Evolutionary conservation across 1,284 basidiomycete genomes (phyloP).

Genomic region (Peniophora sp.): DNA sequence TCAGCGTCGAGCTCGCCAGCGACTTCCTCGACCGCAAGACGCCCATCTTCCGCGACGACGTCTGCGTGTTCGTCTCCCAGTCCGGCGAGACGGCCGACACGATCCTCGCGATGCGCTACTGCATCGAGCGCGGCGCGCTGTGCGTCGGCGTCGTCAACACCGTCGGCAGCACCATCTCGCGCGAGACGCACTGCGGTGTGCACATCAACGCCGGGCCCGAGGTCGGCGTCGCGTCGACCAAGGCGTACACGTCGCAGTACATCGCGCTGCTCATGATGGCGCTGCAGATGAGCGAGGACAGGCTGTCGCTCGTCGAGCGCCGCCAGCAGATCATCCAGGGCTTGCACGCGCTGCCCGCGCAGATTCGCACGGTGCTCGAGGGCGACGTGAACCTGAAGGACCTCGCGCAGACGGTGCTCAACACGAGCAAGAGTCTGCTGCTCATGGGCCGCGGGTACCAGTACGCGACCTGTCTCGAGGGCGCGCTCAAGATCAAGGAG

Average conservation of each 20-base stretch:
- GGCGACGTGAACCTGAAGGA: slow-evolving; percentile 77
- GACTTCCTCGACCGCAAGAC: slow-evolving; percentile 99
- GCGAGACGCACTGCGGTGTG: slow-evolving; percentile 98
- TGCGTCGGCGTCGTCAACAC: slow-evolving; percentile 98
- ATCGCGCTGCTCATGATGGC: slow-evolving; percentile 98
- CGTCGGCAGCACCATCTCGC: slow-evolving; percentile 96
- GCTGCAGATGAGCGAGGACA: slow-evolving; percentile 94
- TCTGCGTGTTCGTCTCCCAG: slow-evolving; percentile 95
- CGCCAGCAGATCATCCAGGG: slow-evolving; percentile 93
- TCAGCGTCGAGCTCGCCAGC: slow-evolving; percentile 94
- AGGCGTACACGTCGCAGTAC: slow-evolving; percentile 99
- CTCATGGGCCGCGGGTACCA: slow-evolving; percentile 91
- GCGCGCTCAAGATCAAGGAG: slow-evolving; percentile 99
- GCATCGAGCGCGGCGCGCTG: slow-evolving; percentile 92
- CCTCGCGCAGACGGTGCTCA: slow-evolving; percentile 73
- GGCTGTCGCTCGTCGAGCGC: slow-evolving; percentile 86
- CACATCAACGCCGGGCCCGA: slow-evolving; percentile 99
- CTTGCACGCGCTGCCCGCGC: slow-evolving; percentile 81
- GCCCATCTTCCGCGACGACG: slow-evolving; percentile 98
- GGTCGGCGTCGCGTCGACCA: slow-evolving; percentile 99
- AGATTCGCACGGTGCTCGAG: slow-evolving; percentile 86
- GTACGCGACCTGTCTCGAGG: slow-evolving; percentile 95
- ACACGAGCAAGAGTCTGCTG: slow-evolving; percentile 82
- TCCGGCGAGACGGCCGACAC: slow-evolving; percentile 99
- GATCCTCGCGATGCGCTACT: slow-evolving; percentile 94